Conservation (phyloP, 1,139 yeast genomes). For the Pneumocystis oryctolagi region DNA sequence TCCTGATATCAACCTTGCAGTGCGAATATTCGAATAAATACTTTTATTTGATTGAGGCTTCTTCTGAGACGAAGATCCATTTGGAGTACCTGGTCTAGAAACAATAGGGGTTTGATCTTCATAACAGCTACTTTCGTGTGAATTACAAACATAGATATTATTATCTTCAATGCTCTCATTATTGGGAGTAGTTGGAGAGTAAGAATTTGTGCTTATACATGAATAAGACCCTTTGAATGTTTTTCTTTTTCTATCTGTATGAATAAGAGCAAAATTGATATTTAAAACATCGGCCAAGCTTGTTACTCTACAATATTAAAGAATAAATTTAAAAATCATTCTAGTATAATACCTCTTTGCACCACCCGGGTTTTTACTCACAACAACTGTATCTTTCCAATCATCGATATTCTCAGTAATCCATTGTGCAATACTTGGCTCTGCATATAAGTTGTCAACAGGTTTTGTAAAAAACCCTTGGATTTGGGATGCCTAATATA, state of each 20-base stretch:
- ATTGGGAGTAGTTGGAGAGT: constrained; percentile 18
- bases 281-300: constrained; percentile 90
- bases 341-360: constrained; percentile 50
- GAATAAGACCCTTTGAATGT: constrained; percentile 1
- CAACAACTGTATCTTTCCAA: constrained; percentile 73
- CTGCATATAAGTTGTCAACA: constrained; percentile 89
- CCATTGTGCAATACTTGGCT: constrained; percentile 95
- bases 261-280: constrained; percentile 96
- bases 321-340: not conserved
- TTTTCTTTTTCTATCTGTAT: constrained; percentile 88
- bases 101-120: not conserved
- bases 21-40: constrained; percentile 43
- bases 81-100: not conserved
- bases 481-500: constrained; percentile 69
- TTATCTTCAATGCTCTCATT: not conserved
- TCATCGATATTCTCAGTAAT: constrained; percentile 78
- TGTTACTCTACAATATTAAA: constrained; percentile 38
- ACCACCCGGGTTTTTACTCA: constrained; percentile 96
- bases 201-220: constrained; percentile 38
- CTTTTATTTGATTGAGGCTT: not conserved
- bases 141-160: not conserved
- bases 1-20: constrained; percentile 91
- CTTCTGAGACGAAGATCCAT: not conserved
- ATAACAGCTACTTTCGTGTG: not conserved
- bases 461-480: constrained; percentile 97